Conservation (phyloP, 139 green algal genomes). For the Raphidocelis subcapitata region DNA sequence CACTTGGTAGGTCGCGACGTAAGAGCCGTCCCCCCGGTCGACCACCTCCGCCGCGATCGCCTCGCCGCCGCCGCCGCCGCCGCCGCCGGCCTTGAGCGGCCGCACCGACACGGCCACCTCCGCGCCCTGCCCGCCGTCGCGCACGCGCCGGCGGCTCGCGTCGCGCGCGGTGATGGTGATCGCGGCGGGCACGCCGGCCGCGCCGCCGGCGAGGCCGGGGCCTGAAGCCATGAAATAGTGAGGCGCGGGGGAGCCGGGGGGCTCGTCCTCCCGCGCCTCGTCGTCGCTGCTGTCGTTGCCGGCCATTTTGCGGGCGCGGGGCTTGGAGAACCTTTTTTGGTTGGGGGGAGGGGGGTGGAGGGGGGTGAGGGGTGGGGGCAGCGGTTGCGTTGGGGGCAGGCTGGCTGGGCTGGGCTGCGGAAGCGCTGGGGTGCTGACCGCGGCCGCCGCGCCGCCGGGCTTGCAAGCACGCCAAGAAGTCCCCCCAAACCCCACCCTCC, state of each 20-base stretch:
- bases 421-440: too few relatives aligned
- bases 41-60: slow-evolving; percentile 43
- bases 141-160: slow-evolving; percentile 33
- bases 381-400: too few relatives aligned
- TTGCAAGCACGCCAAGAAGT: too few relatives aligned
- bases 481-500: too few relatives aligned
- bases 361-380: too few relatives aligned
- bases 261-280: slow-evolving; percentile 20
- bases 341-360: too few relatives aligned
- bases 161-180: slow-evolving; percentile 67
- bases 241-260: slow-evolving; percentile 56
- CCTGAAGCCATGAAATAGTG: slow-evolving; percentile 58
- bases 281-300: slow-evolving; percentile 5
- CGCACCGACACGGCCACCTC: slow-evolving; percentile 53
- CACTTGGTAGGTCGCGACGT: slow-evolving; percentile 78
- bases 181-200: slow-evolving; percentile 48
- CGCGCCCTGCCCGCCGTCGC: slow-evolving; percentile 54
- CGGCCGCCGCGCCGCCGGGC: too few relatives aligned
- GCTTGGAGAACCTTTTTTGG: too few relatives aligned
- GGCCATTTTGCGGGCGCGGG: too few relatives aligned
- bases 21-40: slow-evolving; percentile 82
- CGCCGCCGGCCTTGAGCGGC: slow-evolving; percentile 16
- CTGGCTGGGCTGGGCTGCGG: too few relatives aligned
- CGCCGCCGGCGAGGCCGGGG: slow-evolving; percentile 60
- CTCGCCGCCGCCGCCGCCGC: slow-evolving; percentile 11